A percentile compares a stretch with the other conserved stretches of the same genome.
Evolutionary conservation across 148 eudicot species (phyloP).

Genomic region (Gaultheria prostrata): DNA sequence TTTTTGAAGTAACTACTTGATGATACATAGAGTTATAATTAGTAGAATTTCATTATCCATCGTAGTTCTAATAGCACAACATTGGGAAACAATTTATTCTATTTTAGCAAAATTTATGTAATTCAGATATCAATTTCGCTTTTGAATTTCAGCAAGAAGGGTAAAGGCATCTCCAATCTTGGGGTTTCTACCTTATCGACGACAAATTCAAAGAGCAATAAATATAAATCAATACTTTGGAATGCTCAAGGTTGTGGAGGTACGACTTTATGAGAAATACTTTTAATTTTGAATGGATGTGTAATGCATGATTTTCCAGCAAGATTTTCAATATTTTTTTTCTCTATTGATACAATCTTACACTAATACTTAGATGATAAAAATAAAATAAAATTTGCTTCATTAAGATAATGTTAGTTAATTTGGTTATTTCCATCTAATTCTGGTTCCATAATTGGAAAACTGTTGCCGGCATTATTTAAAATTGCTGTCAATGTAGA

Average conservation of each 20-base stretch:
- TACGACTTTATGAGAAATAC: background rate
- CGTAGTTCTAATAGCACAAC: background rate
- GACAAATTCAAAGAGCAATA: no score
- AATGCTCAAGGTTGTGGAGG: background rate
- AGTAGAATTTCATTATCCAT: background rate
- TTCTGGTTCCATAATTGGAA: no score
- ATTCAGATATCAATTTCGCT: background rate
- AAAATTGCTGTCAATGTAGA: no score
- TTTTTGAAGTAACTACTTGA: background rate
- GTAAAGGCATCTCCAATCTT: background rate
- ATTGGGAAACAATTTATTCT: background rate
- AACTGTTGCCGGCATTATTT: no score
- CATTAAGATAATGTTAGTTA: background rate
- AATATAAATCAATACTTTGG: background rate
- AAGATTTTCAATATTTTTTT: no score
- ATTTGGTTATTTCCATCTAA: background rate
- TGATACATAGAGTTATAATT: background rate
- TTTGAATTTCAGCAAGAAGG: conserved; percentile 13
- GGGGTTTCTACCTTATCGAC: background rate
- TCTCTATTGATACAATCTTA: background rate
- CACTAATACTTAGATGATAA: background rate
- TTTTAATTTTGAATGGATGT: no score
- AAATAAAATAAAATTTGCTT: background rate
- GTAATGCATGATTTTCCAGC: no score
- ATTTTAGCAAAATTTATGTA: background rate